phyloP scores from a whole-genome alignment of 768 basidiomycete genomes.

The Roridomyces roridus region DNA sequence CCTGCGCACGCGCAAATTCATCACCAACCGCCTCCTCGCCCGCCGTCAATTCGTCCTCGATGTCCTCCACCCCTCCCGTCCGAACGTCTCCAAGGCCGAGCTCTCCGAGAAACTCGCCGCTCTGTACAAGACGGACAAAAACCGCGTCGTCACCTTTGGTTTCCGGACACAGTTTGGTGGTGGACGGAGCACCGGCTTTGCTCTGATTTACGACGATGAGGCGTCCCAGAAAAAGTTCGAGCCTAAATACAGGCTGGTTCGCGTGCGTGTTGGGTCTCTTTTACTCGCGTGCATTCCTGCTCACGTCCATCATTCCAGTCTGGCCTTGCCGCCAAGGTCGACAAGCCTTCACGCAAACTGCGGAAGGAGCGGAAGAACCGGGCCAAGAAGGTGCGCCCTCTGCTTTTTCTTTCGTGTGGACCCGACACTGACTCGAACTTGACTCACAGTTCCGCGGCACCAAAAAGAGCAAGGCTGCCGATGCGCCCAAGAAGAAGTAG shows the following conservation, averaged over 20 bases:
- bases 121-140: slow-evolving; percentile 93
- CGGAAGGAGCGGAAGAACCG: slow-evolving; percentile 99
- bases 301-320: slow-evolving; percentile 51
- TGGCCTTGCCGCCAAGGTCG: slow-evolving; percentile 76
- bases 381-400: slow-evolving; percentile 90
- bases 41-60: slow-evolving; percentile 97
- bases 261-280: slow-evolving; percentile 62
- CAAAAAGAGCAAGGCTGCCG: slow-evolving; percentile 93
- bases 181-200: slow-evolving; percentile 96
- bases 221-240: slow-evolving; percentile 95
- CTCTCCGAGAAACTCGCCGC: slow-evolving; percentile 90
- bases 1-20: slow-evolving; percentile 98
- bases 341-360: slow-evolving; percentile 93
- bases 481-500: slow-evolving; percentile 94
- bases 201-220: slow-evolving; percentile 96
- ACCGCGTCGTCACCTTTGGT: slow-evolving; percentile 92
- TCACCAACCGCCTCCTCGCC: slow-evolving; percentile 96
- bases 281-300: slow-evolving; percentile 10
- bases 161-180: slow-evolving; percentile 98
- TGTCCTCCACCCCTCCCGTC: slow-evolving; percentile 92
- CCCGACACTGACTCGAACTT: slow-evolving; percentile 22
- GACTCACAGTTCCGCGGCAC: slow-evolving; percentile 88
- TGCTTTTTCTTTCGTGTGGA: neutral
- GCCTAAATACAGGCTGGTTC: slow-evolving; percentile 92
- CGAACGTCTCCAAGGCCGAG: slow-evolving; percentile 93